Base-by-base conservation (phyloP, 1,284 basidiomycete species). In the Grifola frondosa region DNA sequence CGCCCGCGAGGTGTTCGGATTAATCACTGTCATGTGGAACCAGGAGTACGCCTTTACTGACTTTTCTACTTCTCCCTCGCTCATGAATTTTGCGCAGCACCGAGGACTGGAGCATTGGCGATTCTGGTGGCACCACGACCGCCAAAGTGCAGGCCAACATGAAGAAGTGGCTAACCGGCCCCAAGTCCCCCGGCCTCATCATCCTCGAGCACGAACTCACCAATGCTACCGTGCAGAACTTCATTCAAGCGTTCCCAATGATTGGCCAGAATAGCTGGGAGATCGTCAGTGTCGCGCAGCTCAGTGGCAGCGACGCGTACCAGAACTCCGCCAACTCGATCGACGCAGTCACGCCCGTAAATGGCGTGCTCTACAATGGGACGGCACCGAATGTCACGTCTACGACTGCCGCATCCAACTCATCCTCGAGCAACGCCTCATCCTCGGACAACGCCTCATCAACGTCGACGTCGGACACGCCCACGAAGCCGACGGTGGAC, bases 171-270 rank as follows among this genome's bases (percentile, higher is more conserved):
- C 64, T 84, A 28, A 65, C 73, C 30, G 78, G 81, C 33, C 69
- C 84, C 36, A 88, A 90, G 61, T 65, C 62, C 9, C 82, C 84
- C 8, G 91, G 91, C 25, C 74, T 93, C 15, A 75, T 93, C 54
- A 74, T 91, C 47, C 75, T 95, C 50, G 87, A 94, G 66, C 92
- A 96, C 65, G 92, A 94, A 64, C 67, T 86, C n/a, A 77, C 72
- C 15, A 67, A 77, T 34, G 58, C 71, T 45, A 73, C 84, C 17
- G 80, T 91, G 29, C 60, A 73, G 34, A 77, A 79, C 6, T 95
- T 92, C 68, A 84, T 88, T 11, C 66, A 71, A 39, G 74, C 79
- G 11, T 93, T 77, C 62, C 80, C 84, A 3, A 48, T 78, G 31
- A 81, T 92, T 59, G 67, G 71, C 42, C 50, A 69, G 11, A 81